A percentile compares a stretch with the other conserved stretches of the same genome.
phyloP scores from a whole-genome alignment of 176 grass and related monocot genomes.

The Avena eriantha region DNA sequence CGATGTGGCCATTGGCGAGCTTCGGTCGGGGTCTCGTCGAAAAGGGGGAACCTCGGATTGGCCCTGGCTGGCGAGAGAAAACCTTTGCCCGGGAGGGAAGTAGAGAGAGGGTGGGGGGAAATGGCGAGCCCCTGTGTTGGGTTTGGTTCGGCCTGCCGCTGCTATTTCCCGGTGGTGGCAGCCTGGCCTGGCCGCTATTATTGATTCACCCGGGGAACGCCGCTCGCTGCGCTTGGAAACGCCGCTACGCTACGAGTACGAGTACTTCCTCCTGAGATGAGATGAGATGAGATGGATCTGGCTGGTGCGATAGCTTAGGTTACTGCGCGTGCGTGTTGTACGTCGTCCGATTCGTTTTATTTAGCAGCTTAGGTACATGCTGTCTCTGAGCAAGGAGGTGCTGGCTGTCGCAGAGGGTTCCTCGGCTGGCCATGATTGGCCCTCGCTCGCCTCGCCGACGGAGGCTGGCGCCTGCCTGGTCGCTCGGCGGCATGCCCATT shows the following conservation, averaged over 20 bases:
- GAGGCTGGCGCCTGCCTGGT: too few relatives aligned
- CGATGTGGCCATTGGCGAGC: constrained; percentile 66
- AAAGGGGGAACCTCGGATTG: constrained; percentile 19
- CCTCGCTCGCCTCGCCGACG: too few relatives aligned
- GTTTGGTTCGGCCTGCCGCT: constrained; percentile 29
- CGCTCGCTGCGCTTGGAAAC: constrained; percentile 1
- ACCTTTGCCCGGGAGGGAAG: background rate
- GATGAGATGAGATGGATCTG: too few relatives aligned
- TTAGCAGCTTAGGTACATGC: too few relatives aligned
- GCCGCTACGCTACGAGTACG: background rate
- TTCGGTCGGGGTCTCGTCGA: background rate
- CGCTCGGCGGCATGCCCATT: too few relatives aligned
- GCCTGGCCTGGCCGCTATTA: constrained; percentile 15
- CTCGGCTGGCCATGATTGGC: too few relatives aligned
- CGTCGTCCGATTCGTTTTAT: too few relatives aligned
- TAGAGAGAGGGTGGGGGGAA: background rate
- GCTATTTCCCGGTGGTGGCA: constrained; percentile 31
- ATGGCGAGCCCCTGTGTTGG: background rate
- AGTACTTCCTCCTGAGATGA: too few relatives aligned
- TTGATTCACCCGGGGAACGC: background rate
- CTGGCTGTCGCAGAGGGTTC: too few relatives aligned
- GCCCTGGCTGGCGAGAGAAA: constrained; percentile 20
- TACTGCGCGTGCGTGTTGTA: too few relatives aligned
- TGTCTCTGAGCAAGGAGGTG: too few relatives aligned
- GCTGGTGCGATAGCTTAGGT: too few relatives aligned